A percentile compares a stretch with the other conserved stretches of the same genome.
phyloP scores from a whole-genome alignment of 179 eudicot genomes.

The Silene vulgaris region DNA sequence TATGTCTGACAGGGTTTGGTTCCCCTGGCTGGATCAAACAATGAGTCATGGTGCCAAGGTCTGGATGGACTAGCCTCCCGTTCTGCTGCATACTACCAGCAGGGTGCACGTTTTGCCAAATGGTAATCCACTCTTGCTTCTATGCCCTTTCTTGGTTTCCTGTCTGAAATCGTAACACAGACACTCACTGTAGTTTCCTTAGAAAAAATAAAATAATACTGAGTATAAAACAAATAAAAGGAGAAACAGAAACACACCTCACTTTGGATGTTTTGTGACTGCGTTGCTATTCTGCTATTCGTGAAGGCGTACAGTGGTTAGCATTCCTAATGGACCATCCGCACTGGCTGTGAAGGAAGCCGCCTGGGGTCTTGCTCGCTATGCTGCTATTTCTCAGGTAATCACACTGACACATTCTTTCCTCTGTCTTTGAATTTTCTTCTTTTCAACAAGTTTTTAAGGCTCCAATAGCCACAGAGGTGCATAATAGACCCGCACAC shows the following conservation, averaged over 20 bases:
- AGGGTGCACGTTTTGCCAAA: constrained; percentile 52
- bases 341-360: constrained; percentile 91
- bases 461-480: background rate
- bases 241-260: background rate
- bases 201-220: background rate
- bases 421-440: background rate
- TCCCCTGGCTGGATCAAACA: constrained; percentile 44
- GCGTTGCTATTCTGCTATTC: background rate
- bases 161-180: background rate
- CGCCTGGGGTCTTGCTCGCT: constrained; percentile 96
- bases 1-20: constrained; percentile 34
- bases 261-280: background rate
- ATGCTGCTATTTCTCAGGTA: constrained; percentile 90
- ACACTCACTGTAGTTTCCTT: background rate
- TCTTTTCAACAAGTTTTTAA: background rate
- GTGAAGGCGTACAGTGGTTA: constrained; percentile 64
- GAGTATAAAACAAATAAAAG: background rate
- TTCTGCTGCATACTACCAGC: constrained; percentile 41
- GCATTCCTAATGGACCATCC: constrained; percentile 89
- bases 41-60: constrained; percentile 47
- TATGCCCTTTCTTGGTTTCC: background rate
- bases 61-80: constrained; percentile 38
- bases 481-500: background rate
- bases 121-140: constrained; percentile 23
- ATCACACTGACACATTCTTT: background rate